A percentile compares a stretch with the other conserved stretches of the same genome.
Evolutionary conservation across 2,329 filamentous ascomycete species (phyloP).

Genomic region (Dryadomyces quercivorus): DNA sequence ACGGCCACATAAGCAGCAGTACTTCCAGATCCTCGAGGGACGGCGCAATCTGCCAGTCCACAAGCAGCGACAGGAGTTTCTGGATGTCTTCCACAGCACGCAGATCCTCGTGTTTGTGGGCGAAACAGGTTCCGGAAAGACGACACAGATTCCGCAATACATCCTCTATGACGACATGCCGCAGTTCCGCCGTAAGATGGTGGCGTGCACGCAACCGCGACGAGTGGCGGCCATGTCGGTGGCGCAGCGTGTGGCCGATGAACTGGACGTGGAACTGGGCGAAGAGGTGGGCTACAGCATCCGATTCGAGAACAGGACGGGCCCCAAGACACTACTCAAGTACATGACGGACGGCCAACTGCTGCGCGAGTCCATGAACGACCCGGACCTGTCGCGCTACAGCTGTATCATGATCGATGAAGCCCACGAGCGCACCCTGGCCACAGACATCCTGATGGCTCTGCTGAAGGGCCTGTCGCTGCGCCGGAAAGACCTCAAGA

Average conservation of each 20-base stretch:
- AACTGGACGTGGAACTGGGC: conserved; percentile 86
- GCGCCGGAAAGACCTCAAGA: conserved; percentile 80
- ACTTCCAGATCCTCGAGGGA: conserved; percentile 79
- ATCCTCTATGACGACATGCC: conserved; percentile 95
- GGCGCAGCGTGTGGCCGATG: conserved; percentile 91
- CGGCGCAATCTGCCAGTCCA: conserved; percentile 82
- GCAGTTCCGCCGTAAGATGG: conserved; percentile 72
- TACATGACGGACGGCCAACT: conserved; percentile 99
- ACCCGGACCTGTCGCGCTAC: conserved; percentile 82
- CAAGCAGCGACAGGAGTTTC: conserved; percentile 87
- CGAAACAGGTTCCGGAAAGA: conserved; percentile 98
- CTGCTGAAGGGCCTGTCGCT: conserved; percentile 80
- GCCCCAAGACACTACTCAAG: conserved; percentile 82
- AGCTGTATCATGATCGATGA: conserved; percentile 98
- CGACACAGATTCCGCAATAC: conserved; percentile 97
- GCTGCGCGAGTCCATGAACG: conserved; percentile 89
- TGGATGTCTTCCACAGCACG: conserved; percentile 80
- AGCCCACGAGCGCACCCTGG: conserved; percentile 92
- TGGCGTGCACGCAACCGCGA: conserved; percentile 94
- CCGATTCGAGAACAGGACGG: conserved; percentile 92
- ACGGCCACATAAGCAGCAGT: conserved; percentile 62
- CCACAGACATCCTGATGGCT: conserved; percentile 95
- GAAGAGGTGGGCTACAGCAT: conserved; percentile 98
- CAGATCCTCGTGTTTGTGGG: conserved; percentile 98
- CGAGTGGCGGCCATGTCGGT: conserved; percentile 98